These are phyloP conservation scores for Hygrophila difformis DNA, from an alignment of 257 asterid genomes.

Conservation along the genomic window DNA sequence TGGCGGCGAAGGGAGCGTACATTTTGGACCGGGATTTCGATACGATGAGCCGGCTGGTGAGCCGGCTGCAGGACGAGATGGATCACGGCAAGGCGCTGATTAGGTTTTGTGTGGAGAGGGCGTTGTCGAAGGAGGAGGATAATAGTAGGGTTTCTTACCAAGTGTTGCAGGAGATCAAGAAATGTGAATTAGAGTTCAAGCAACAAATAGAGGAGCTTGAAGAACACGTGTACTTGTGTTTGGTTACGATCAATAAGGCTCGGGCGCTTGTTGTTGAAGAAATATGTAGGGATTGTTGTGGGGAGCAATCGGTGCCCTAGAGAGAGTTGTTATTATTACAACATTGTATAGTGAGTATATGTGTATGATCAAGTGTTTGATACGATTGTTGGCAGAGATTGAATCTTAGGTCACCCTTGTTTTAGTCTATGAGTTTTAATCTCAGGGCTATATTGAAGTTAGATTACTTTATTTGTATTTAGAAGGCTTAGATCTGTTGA, in stretches of 20 bases:
- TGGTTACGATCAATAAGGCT: conserved; percentile 63
- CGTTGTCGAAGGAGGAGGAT: background rate
- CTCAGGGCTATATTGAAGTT: too few relatives aligned
- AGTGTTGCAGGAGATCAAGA: conserved; percentile 55
- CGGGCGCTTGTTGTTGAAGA: conserved; percentile 57
- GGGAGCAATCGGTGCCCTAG: background rate
- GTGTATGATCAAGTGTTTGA: too few relatives aligned
- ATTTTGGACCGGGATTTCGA: conserved; percentile 74
- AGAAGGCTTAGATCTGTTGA: too few relatives aligned
- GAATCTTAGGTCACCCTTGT: too few relatives aligned
- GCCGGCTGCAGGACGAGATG: conserved; percentile 54
- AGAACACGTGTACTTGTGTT: conserved; percentile 66
- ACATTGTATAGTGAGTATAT: too few relatives aligned
- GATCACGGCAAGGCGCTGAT: conserved; percentile 61
- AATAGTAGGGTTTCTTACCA: conserved; percentile 24
- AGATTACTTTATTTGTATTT: too few relatives aligned
- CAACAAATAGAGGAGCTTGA: conserved; percentile 71
- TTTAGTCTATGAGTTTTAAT: too few relatives aligned
- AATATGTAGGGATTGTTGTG: conserved; percentile 18
- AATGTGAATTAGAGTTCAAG: conserved; percentile 39
- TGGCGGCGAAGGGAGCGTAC: conserved; percentile 80
- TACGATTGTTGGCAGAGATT: too few relatives aligned
- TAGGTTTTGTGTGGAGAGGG: conserved; percentile 40
- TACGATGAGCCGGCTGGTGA: conserved; percentile 62
- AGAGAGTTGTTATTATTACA: too few relatives aligned